A percentile compares a stretch with the other conserved stretches of the same genome.
These are phyloP conservation scores for Fusarium virguliforme DNA, from an alignment of 2,329 filamentous ascomycete species.

Conservation along the genomic window DNA sequence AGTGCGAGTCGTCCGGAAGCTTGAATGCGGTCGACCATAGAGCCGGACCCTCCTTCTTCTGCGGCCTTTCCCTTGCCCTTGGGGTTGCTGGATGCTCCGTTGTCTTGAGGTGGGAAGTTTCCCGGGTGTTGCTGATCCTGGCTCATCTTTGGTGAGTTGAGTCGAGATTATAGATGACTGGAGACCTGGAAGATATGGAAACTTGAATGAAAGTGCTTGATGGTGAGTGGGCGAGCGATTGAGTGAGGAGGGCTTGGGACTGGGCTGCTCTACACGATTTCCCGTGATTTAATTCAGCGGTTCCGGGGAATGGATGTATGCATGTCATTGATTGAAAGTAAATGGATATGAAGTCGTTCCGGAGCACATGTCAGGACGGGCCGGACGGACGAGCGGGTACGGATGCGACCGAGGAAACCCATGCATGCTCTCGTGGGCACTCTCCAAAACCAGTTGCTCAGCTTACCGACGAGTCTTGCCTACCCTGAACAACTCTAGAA, in stretches of 20 bases:
- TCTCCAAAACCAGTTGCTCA: conserved; percentile 4
- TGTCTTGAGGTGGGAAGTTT: conserved; percentile 11
- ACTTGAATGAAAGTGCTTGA: not conserved
- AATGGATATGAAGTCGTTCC: conserved; percentile 22
- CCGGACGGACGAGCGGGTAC: conserved; percentile 48
- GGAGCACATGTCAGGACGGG: conserved; percentile 42
- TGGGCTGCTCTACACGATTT: not conserved
- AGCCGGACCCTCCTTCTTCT: conserved; percentile 25
- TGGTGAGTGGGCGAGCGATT: not conserved
- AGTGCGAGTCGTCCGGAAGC: conserved; percentile 51
- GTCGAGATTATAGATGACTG: conserved; percentile 1
- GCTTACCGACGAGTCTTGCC: conserved; percentile 1
- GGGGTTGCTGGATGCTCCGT: conserved; percentile 18
- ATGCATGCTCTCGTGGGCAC: conserved; percentile 23
- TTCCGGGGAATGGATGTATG: not conserved
- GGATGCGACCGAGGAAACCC: conserved; percentile 31
- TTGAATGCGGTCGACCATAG: conserved; percentile 48
- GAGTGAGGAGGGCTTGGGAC: not conserved
- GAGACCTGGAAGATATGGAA: not conserved
- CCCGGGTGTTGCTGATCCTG: conserved; percentile 22
- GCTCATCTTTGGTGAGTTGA: conserved; percentile 28
- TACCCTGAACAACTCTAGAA: conserved; percentile 3
- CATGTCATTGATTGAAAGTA: not conserved
- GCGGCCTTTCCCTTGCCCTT: conserved; percentile 45
- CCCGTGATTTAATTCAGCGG: not conserved